Percentiles rank a stretch among this genome's conserved stretches.
These are phyloP conservation scores for Boletellus ananiceps DNA, from an alignment of 768 basidiomycete genomes.

Conservation along the genomic window DNA sequence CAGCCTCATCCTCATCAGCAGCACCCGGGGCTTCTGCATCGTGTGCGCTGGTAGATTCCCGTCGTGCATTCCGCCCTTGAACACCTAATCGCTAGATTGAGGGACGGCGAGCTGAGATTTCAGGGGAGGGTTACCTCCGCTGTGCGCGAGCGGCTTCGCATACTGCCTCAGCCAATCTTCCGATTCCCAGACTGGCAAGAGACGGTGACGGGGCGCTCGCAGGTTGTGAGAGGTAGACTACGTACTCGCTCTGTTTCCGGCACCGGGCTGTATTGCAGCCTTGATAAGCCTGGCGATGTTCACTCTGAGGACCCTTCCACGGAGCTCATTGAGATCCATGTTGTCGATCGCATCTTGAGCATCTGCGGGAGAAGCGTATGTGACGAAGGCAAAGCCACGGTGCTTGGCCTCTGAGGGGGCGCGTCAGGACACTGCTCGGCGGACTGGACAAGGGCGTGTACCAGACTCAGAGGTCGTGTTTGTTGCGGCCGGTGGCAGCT, in stretches of 20 bases:
- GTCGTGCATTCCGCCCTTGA: conserved; percentile 45
- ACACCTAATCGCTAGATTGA: conserved; percentile 38
- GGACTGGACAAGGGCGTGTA: conserved; percentile 16
- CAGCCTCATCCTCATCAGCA: conserved; percentile 40
- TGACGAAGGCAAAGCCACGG: conserved; percentile 92
- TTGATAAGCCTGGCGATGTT: conserved; percentile 85
- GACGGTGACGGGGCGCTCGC: not conserved
- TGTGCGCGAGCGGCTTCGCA: conserved; percentile 71
- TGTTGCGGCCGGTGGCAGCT: conserved; percentile 75
- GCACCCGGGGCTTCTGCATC: conserved; percentile 27
- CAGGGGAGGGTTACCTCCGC: conserved; percentile 52
- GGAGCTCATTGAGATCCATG: conserved; percentile 92
- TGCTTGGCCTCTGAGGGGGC: conserved; percentile 61
- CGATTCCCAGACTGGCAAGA: conserved; percentile 80
- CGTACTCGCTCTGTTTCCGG: conserved; percentile 74
- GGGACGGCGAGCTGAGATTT: not conserved
- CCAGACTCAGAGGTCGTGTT: conserved; percentile 63
- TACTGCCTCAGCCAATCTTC: conserved; percentile 89
- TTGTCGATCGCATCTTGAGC: conserved; percentile 98
- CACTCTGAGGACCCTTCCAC: conserved; percentile 71
- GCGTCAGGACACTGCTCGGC: conserved; percentile 3
- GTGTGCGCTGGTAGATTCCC: conserved; percentile 13
- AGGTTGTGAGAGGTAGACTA: conserved; percentile 12
- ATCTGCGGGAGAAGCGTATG: conserved; percentile 72
- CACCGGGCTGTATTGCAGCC: conserved; percentile 53